Base-by-base conservation (phyloP, 2,329 filamentous ascomycete species). In the Aspergillus fijiensis region DNA sequence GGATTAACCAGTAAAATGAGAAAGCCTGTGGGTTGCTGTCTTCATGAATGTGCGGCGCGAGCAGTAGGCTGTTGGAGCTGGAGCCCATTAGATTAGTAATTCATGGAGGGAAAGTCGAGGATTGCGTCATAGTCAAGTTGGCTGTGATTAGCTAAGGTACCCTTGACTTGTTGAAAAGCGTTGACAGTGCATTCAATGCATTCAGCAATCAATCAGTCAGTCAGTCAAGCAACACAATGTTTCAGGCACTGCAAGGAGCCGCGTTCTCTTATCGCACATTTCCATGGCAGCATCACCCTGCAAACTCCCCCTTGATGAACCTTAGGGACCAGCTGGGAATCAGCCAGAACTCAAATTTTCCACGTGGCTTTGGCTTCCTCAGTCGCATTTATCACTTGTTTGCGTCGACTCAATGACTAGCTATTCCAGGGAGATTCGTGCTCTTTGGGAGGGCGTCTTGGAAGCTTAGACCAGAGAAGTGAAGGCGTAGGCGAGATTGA, bases 171-270 rank as follows among this genome's bases (percentile, higher is more conserved):
- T 29, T 9, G 33, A 33, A 55, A 33, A 31, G 42, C 47, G 5
- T 21, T 21, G 39, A 11, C 27, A 54, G 25, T 35, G 25, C 52
- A 29, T 10, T 10, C 27, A 31, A 29, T 49, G 42, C 25, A 48
- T 19, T 16, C 39, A 16, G 21, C 51, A 27, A n/a, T 45, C 14
- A 45, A n/a, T 19, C 39, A 19, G 9, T 45, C 14, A 14, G 39
- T 19, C 39, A 42, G 16, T 45, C 14, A 45, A 45, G 39, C 33
- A 35, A 35, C 33, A 29, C 35, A 29, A 31, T 55, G 53, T 55
- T 45, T 55, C 48, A 49, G 42, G 27, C 23, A 47, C 53, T 49
- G 53, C 53, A 49, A 55, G 53, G 42, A 55, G 42, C 51, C 29
- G 31, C 23, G 42, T 21, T 47, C 23, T 55, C 45, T 55, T 45